These are phyloP conservation scores for Phellinidium pouzarii DNA, from an alignment of 1,284 basidiomycete genomes.

Conservation along the genomic window DNA sequence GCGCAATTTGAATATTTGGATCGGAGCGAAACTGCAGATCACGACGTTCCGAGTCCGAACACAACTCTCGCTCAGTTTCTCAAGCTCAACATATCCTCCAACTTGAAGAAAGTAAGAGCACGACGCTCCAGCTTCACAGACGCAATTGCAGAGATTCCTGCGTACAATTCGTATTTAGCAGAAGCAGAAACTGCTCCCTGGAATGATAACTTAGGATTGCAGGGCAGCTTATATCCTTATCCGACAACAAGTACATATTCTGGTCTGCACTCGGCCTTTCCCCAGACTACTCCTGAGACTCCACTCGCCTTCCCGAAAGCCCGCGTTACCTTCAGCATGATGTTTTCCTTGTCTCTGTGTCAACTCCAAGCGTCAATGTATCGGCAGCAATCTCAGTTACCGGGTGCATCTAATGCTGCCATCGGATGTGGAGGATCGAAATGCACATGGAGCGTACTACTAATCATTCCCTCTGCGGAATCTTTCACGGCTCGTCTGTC, in stretches of 20 bases:
- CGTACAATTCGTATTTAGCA: background rate
- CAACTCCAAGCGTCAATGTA: background rate
- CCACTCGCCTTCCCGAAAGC: background rate
- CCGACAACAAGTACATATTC: slow-evolving; percentile 6
- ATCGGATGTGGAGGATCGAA: slow-evolving; percentile 1
- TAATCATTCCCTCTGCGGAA: background rate
- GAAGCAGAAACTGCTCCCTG: background rate
- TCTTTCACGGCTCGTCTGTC: too few species aligned
- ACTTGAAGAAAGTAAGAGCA: background rate
- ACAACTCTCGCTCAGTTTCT: too few species aligned
- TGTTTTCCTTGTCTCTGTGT: background rate
- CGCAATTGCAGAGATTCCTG: background rate
- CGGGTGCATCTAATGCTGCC: slow-evolving; percentile 1
- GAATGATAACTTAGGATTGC: background rate
- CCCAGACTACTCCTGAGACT: background rate
- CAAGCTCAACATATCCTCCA: too few species aligned
- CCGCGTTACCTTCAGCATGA: background rate
- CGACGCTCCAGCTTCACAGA: background rate
- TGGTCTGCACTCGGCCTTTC: background rate
- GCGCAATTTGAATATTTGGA: too few species aligned
- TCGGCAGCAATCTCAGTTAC: slow-evolving; percentile 4
- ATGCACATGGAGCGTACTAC: background rate
- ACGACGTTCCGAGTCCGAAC: too few species aligned
- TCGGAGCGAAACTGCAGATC: too few species aligned
- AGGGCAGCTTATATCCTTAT: background rate